Conservation (phyloP, 1,139 yeast genomes). For the Debaryomyces subglobosus region DNA sequence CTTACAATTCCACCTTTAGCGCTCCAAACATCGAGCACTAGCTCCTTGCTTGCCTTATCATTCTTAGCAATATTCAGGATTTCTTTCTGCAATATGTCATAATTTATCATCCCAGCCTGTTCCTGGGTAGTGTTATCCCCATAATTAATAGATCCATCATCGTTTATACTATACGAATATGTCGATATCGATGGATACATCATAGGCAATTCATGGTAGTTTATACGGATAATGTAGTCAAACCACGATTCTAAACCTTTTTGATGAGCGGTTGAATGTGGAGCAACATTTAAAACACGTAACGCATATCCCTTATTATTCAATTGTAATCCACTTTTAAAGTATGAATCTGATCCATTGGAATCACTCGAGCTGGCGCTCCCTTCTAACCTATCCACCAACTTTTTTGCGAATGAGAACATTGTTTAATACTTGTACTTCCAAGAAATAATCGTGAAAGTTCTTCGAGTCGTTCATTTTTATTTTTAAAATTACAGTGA, state of each 20-base stretch:
- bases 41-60: constrained; percentile 24
- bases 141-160: constrained; percentile 47
- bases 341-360: constrained; percentile 51
- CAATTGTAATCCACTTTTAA: constrained; percentile 43
- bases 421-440: constrained; percentile 31
- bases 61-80: constrained; percentile 37
- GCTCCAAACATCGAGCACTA: constrained; percentile 77
- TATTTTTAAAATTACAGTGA: background rate
- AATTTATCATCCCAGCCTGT: constrained; percentile 42
- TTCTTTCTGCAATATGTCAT: constrained; percentile 38
- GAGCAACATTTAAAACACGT: constrained; percentile 43
- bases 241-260: constrained; percentile 75
- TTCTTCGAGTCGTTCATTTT: background rate
- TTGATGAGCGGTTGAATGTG: constrained; percentile 42
- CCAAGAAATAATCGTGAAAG: background rate
- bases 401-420: constrained; percentile 87
- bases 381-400: constrained; percentile 77
- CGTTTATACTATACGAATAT: constrained; percentile 39
- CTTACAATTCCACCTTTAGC: constrained; percentile 83
- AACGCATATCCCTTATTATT: constrained; percentile 50
- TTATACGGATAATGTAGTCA: constrained; percentile 78
- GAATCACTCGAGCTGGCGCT: constrained; percentile 30
- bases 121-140: constrained; percentile 40
- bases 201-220: constrained; percentile 73
- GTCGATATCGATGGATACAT: constrained; percentile 36